phyloP scores from a whole-genome alignment of 192 early-diverging fungal genomes.

The Coemansia sp. region DNA sequence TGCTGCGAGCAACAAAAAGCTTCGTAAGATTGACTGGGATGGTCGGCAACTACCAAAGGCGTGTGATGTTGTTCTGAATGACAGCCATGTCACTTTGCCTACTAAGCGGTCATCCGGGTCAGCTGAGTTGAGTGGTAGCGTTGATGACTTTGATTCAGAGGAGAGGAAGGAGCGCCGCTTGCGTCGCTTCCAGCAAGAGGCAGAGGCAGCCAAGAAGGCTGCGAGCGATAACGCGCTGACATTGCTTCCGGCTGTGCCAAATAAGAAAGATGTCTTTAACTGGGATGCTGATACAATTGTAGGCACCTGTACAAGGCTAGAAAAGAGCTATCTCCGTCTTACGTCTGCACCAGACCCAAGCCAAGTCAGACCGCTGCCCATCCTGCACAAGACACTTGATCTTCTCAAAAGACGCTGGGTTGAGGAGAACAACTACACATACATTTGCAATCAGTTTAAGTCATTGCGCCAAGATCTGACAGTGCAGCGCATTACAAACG shows the following conservation, averaged over 20 bases:
- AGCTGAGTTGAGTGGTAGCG: slow-evolving; percentile 1
- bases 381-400: slow-evolving; percentile 76
- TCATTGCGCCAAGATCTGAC: slow-evolving; percentile 94
- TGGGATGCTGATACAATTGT: slow-evolving; percentile 86
- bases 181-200: slow-evolving; percentile 42
- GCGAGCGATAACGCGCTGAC: slow-evolving; percentile 20
- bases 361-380: slow-evolving; percentile 83
- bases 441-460: slow-evolving; percentile 97
- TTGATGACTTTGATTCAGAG: slow-evolving; percentile 41
- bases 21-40: slow-evolving; percentile 40
- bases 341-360: slow-evolving; percentile 91
- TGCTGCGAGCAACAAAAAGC: slow-evolving; percentile 45
- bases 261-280: slow-evolving; percentile 64
- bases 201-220: slow-evolving; percentile 28
- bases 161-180: slow-evolving; percentile 45
- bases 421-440: slow-evolving; percentile 85
- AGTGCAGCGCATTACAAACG: slow-evolving; percentile 91
- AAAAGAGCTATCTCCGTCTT: slow-evolving; percentile 91
- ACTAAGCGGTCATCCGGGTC: slow-evolving; percentile 24
- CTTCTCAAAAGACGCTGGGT: slow-evolving; percentile 80
- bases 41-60: slow-evolving; percentile 45
- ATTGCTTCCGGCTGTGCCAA: slow-evolving; percentile 33
- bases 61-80: slow-evolving; percentile 15
- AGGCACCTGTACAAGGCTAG: slow-evolving; percentile 81
- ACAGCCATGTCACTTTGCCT: not conserved